These are phyloP conservation scores for Ceratonia siliqua DNA, from an alignment of 306 rosid species.

Conservation along the genomic window DNA sequence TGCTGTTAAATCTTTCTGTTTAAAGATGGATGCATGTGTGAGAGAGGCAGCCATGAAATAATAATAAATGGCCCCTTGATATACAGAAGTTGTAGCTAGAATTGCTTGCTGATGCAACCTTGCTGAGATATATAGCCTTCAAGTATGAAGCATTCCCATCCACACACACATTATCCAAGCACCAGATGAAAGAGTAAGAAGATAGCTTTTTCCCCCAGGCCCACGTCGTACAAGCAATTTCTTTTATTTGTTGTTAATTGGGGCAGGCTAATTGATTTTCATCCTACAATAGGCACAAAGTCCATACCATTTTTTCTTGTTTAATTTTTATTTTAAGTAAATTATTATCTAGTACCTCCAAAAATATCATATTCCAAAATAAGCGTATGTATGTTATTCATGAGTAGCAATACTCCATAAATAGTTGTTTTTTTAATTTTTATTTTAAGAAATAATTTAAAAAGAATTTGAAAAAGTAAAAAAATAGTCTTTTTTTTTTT, in stretches of 20 bases:
- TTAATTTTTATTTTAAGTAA: too few species aligned
- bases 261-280: too few species aligned
- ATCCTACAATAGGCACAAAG: neutral
- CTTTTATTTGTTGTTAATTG: too few species aligned
- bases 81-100: neutral
- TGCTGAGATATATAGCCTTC: neutral
- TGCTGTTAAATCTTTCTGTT: neutral
- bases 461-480: too few species aligned
- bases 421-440: too few species aligned
- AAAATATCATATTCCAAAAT: too few species aligned
- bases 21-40: neutral
- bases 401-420: too few species aligned
- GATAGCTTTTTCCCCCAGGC: neutral
- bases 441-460: too few species aligned
- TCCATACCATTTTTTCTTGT: neutral
- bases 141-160: slow-evolving; percentile 5
- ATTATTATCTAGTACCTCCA: too few species aligned
- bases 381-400: too few species aligned
- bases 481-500: too few species aligned
- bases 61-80: neutral
- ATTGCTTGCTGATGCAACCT: neutral
- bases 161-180: slow-evolving; percentile 34
- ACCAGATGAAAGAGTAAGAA: neutral
- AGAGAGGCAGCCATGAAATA: slow-evolving; percentile 23
- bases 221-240: neutral